Evolutionary conservation across 768 basidiomycete genomes (phyloP).

Genomic region (Gymnopilus junonius): DNA sequence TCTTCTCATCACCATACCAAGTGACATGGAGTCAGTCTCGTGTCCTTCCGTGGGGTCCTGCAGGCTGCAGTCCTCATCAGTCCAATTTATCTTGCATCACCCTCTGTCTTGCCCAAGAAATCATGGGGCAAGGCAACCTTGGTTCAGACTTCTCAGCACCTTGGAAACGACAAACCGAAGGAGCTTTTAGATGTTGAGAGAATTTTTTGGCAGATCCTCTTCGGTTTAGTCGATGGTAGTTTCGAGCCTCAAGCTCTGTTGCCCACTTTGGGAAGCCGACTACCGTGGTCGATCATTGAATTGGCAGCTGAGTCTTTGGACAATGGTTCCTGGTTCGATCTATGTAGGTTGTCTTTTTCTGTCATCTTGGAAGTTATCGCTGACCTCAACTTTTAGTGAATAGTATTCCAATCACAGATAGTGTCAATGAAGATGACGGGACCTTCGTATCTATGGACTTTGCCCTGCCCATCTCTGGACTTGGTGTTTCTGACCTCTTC

Average conservation of each 20-base stretch:
- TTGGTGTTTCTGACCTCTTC: too few relatives aligned
- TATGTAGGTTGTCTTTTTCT: neutral
- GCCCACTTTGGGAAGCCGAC: neutral
- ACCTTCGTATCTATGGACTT: too few relatives aligned
- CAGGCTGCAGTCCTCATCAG: neutral
- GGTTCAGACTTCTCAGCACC: neutral
- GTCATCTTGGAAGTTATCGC: too few relatives aligned
- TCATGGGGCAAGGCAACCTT: neutral
- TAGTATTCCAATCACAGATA: too few relatives aligned
- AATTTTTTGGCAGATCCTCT: neutral
- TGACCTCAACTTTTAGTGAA: too few relatives aligned
- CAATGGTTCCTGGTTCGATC: neutral
- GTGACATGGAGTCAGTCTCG: neutral
- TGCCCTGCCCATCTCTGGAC: too few relatives aligned
- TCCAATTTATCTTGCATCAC: neutral
- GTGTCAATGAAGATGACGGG: too few relatives aligned
- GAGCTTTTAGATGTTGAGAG: neutral
- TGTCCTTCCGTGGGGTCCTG: neutral
- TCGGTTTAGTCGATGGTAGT: neutral
- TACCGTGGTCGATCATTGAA: neutral
- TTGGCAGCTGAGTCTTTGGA: neutral
- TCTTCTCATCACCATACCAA: neutral
- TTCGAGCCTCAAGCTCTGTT: neutral
- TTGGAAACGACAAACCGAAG: neutral
- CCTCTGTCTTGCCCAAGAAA: neutral